Evolutionary conservation across 1,284 basidiomycete species (phyloP).

Genomic region (Melanopsichium pennsylvanicum): DNA sequence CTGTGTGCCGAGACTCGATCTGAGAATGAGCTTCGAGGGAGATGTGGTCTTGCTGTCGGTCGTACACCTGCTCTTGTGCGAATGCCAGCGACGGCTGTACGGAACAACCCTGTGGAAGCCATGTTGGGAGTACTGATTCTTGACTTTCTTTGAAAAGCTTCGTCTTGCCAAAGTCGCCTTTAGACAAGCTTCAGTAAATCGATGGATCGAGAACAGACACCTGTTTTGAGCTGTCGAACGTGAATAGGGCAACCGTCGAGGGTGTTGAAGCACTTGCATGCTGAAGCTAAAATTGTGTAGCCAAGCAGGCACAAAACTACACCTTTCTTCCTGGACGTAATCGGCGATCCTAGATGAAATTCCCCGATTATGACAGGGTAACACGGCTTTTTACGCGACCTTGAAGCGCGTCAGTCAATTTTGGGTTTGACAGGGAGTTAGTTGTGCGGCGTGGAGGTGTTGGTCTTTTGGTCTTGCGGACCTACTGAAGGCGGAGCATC

Average conservation of each 20-base stretch:
- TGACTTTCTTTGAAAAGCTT: too few species aligned
- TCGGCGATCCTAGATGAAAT: slow-evolving; percentile 1
- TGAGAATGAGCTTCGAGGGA: background rate
- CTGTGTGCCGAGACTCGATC: background rate
- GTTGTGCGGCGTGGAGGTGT: slow-evolving; percentile 33
- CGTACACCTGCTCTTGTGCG: slow-evolving; percentile 11
- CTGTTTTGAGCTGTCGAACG: background rate
- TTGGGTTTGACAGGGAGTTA: too few species aligned
- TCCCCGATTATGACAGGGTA: slow-evolving; percentile 9
- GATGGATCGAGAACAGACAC: too few species aligned
- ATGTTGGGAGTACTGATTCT: background rate
- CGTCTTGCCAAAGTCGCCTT: too few species aligned
- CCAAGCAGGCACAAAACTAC: slow-evolving; percentile 15
- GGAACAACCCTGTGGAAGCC: slow-evolving; percentile 14
- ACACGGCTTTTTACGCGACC: slow-evolving; percentile 32
- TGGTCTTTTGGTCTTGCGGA: too few species aligned
- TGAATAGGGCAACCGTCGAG: background rate
- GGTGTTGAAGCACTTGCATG: background rate
- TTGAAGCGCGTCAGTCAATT: slow-evolving; percentile 9
- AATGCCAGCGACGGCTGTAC: slow-evolving; percentile 13
- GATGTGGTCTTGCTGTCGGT: background rate
- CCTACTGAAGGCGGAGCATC: too few species aligned
- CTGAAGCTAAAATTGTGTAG: background rate
- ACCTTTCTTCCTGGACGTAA: slow-evolving; percentile 12
- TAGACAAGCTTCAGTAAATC: too few species aligned